Conservation (phyloP, 208 protist species). For the Willaertia magna region DNA sequence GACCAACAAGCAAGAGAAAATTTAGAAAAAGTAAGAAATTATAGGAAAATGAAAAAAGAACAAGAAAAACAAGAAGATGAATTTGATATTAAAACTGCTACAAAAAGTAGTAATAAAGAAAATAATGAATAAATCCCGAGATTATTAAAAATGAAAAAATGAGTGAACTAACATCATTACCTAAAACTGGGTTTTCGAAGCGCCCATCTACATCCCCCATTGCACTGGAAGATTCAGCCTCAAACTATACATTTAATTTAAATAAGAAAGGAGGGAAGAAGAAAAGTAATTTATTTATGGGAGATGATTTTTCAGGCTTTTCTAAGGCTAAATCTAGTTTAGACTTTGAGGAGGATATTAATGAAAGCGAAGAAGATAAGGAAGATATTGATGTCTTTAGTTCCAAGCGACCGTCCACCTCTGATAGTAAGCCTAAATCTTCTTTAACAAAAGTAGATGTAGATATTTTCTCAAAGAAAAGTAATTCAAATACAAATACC, state of each 20-base stretch:
- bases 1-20: not conserved
- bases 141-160: not conserved
- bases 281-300: too few relatives aligned
- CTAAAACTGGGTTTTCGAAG: not conserved
- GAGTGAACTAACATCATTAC: not conserved
- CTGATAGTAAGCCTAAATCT: too few relatives aligned
- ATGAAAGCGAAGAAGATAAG: too few relatives aligned
- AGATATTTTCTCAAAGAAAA: not conserved
- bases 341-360: too few relatives aligned
- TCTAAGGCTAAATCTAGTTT: too few relatives aligned
- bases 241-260: too few relatives aligned
- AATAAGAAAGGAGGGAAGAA: too few relatives aligned
- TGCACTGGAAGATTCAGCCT: too few relatives aligned
- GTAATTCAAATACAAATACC: not conserved
- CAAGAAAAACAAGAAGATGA: slow-evolving; percentile 9
- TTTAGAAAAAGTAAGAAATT: not conserved
- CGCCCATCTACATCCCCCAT: not conserved
- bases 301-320: too few relatives aligned
- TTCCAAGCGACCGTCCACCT: too few relatives aligned
- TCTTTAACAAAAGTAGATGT: not conserved
- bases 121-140: not conserved
- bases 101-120: too few relatives aligned
- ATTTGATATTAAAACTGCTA: not conserved
- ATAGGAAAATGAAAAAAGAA: not conserved
- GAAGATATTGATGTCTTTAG: too few relatives aligned